Percentiles rank a stretch among this genome's conserved stretches.
Evolutionary conservation across 2,329 filamentous ascomycete species (phyloP).

Genomic region (Claviceps sp.): DNA sequence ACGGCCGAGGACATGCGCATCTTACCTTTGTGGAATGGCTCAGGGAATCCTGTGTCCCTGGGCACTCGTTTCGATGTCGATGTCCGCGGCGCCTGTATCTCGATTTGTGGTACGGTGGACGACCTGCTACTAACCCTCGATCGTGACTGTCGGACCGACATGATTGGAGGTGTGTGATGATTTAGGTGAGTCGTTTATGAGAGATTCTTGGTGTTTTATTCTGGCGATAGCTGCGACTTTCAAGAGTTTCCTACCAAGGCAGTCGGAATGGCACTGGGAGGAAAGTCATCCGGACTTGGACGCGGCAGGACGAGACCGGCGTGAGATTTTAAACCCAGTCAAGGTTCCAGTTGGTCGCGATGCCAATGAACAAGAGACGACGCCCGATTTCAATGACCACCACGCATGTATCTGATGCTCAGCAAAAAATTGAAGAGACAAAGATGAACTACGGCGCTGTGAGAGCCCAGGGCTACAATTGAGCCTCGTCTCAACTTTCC

Average conservation of each 20-base stretch:
- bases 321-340: neutral
- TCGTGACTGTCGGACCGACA: slow-evolving; percentile 2
- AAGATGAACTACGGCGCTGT: neutral
- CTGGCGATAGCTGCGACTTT: neutral
- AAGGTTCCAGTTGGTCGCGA: neutral
- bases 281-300: no score
- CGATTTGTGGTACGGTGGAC: slow-evolving; percentile 10
- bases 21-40: slow-evolving; percentile 34
- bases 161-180: neutral
- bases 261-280: neutral
- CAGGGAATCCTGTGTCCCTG: slow-evolving; percentile 38
- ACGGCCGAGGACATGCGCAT: neutral
- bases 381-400: no score
- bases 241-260: neutral
- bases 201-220: neutral
- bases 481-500: neutral
- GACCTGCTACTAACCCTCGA: slow-evolving; percentile 3
- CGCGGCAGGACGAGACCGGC: neutral
- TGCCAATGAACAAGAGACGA: no score
- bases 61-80: slow-evolving; percentile 13
- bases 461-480: neutral
- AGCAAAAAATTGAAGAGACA: neutral
- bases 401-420: no score
- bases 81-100: slow-evolving; percentile 15
- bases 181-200: neutral